Conservation (phyloP, 2,329 filamentous ascomycete genomes). For the Colletotrichum trifolii region DNA sequence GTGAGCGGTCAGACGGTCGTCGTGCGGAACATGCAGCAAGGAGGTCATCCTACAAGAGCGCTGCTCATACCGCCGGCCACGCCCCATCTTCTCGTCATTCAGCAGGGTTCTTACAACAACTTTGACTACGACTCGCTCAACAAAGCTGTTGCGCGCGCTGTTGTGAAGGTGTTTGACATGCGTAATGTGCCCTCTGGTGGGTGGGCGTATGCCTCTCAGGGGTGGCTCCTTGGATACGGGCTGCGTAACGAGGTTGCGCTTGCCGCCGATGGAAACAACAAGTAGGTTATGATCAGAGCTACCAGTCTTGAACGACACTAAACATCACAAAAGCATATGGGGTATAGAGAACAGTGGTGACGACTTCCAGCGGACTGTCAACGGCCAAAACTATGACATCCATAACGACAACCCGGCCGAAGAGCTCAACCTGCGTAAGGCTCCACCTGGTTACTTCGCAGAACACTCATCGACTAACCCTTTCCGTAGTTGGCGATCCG, state of each 20-base stretch:
- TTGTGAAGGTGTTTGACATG: slow-evolving; percentile 57
- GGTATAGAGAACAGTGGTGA: slow-evolving; percentile 65
- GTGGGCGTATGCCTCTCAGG: slow-evolving; percentile 52
- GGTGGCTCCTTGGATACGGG: slow-evolving; percentile 53
- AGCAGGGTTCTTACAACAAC: slow-evolving; percentile 52
- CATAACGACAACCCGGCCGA: slow-evolving; percentile 73
- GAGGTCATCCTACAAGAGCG: slow-evolving; percentile 52
- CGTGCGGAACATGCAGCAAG: slow-evolving; percentile 51
- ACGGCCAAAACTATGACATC: slow-evolving; percentile 59
- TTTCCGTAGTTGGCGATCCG: slow-evolving; percentile 43
- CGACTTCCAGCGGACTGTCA: slow-evolving; percentile 59
- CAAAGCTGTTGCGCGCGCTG: slow-evolving; percentile 48
- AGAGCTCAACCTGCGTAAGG: slow-evolving; percentile 70
- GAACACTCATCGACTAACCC: not conserved
- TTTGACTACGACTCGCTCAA: slow-evolving; percentile 49
- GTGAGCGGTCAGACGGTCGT: slow-evolving; percentile 55
- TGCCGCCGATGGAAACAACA: slow-evolving; percentile 56
- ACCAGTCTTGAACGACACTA: not conserved
- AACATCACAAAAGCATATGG: slow-evolving; percentile 52
- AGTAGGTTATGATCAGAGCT: slow-evolving; percentile 26
- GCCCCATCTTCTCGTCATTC: slow-evolving; percentile 51
- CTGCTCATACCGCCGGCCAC: slow-evolving; percentile 49
- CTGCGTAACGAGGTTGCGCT: slow-evolving; percentile 73
- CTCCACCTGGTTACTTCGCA: not conserved
- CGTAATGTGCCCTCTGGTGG: slow-evolving; percentile 48